Conservation (phyloP, 345 rosid genomes). For the Gossypium sturtianum region DNA sequence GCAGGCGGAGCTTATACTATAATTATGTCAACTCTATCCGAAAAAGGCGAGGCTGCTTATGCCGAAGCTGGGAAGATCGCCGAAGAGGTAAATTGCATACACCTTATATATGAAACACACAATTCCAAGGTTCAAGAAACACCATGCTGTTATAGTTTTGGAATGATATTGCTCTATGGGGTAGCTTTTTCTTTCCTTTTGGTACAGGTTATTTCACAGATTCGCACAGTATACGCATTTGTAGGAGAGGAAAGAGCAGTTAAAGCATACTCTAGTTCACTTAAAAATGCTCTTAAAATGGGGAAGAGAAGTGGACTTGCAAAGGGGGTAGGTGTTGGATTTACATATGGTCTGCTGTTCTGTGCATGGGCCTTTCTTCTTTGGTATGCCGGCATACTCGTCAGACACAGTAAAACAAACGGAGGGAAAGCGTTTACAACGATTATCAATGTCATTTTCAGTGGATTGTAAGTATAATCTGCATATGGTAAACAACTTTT, state of each 20-base stretch:
- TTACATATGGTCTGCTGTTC: conserved; percentile 60
- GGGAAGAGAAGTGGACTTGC: conserved; percentile 64
- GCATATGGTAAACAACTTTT: not conserved
- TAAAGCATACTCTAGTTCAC: conserved; percentile 48
- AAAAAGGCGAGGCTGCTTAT: conserved; percentile 77
- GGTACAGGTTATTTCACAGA: conserved; percentile 62
- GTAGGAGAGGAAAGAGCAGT: conserved; percentile 72
- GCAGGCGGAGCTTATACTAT: conserved; percentile 73
- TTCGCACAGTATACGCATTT: conserved; percentile 72
- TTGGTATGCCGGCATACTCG: conserved; percentile 75
- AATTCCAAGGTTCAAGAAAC: not conserved
- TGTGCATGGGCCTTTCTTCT: conserved; percentile 76
- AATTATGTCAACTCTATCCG: conserved; percentile 63
- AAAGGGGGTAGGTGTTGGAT: conserved; percentile 74
- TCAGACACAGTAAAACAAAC: conserved; percentile 53
- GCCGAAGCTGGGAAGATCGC: conserved; percentile 77
- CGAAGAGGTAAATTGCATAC: conserved; percentile 51
- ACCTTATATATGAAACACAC: not conserved
- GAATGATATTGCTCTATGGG: not conserved
- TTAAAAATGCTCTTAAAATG: conserved; percentile 46
- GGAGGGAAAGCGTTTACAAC: conserved; percentile 82
- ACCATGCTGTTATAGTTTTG: not conserved
- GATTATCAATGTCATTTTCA: conserved; percentile 62
- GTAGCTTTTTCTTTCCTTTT: not conserved
- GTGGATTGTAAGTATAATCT: conserved; percentile 70